These are phyloP conservation scores for Malbranchea cinnamomea DNA, from an alignment of 2,329 filamentous ascomycete species.

Conservation along the genomic window DNA sequence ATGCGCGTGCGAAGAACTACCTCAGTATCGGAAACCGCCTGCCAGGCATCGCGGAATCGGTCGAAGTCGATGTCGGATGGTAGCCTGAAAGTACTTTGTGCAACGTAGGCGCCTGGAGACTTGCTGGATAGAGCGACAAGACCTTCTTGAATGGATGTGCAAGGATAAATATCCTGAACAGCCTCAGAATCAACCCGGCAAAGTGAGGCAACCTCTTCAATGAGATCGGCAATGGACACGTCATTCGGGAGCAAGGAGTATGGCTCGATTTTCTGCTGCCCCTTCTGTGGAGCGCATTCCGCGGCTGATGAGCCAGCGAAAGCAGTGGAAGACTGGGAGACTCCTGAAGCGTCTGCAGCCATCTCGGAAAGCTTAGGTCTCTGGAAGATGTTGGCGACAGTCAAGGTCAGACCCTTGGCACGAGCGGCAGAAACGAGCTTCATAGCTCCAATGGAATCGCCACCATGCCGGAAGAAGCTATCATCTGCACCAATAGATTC, in stretches of 20 bases:
- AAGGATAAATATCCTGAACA: constrained; percentile 27
- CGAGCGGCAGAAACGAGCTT: constrained; percentile 29
- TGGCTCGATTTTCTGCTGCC: constrained; percentile 14
- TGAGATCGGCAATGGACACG: constrained; percentile 10
- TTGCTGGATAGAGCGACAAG: constrained; percentile 25
- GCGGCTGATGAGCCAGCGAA: constrained; percentile 4
- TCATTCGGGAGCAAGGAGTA: constrained; percentile 15
- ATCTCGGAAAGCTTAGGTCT: constrained; percentile 30
- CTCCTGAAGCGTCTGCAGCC: constrained; percentile 20
- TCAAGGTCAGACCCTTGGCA: constrained; percentile 25
- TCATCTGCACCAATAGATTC: constrained; percentile 29
- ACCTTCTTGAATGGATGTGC: constrained; percentile 29
- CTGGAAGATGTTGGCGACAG: constrained; percentile 31
- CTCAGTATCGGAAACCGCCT: constrained; percentile 18
- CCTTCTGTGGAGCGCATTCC: no score
- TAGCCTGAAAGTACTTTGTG: constrained; percentile 22
- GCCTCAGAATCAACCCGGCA: constrained; percentile 11
- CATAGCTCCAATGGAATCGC: constrained; percentile 35
- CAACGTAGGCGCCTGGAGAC: constrained; percentile 26
- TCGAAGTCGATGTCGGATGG: constrained; percentile 16
- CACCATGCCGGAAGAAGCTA: constrained; percentile 33
- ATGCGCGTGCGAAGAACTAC: constrained; percentile 30
- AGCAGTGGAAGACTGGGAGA: constrained; percentile 6
- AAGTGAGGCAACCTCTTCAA: constrained; percentile 10
- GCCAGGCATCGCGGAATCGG: constrained; percentile 26